Evolutionary conservation across 495 filamentous ascomycete genomes (phyloP), one percentile per base, ranked within the genome.

Genomic region (Daldinia childiae): DNA sequence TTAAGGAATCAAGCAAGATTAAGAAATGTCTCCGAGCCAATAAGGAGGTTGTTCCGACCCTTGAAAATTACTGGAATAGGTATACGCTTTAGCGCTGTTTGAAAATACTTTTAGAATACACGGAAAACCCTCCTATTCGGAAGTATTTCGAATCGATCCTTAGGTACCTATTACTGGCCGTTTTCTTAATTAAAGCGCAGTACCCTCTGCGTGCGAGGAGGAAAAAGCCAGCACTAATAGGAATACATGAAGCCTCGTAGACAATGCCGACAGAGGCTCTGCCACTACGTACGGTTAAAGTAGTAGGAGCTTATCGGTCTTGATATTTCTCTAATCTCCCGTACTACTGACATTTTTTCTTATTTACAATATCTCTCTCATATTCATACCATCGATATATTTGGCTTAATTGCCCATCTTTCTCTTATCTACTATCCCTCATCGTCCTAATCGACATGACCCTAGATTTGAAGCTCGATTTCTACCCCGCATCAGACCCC

Each of bases 401-500:
- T 17, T 48, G 6, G 7, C 43, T 17, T 24, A 48, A 21, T 19
- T 48, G 3, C 34, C 11, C 12, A 4, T 48, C 19, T 41, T 41
- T 57, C 7, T n/a, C 21, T 4, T 30, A 30, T 17, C 11, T 17
- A 26, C 50, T 32, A 32, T n/a, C 14, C 14, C 9, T 15, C 12
- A 11, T 58, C 29, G 15, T 21, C 2, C 6, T 1, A 55, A 14
- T 45, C 34, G 19, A 27, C 24, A 61, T 67, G 57, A 29, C 34
- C 9, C 14, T 19, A 1, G 64, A 55, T 0, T 11, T 61, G 17
- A 58, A 62, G 21, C 59, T 69, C 19, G 52, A 69, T 19, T 69
- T 69, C 59, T 63, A 69, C 54, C 58, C 58, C 21, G 66, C 66
- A 50, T 29, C 41, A 6, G 29, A 45, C 45, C 32, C 69, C 17